Evolutionary conservation across 148 eudicot species (phyloP).

Genomic region (Amaranthus hypochondriacus): DNA sequence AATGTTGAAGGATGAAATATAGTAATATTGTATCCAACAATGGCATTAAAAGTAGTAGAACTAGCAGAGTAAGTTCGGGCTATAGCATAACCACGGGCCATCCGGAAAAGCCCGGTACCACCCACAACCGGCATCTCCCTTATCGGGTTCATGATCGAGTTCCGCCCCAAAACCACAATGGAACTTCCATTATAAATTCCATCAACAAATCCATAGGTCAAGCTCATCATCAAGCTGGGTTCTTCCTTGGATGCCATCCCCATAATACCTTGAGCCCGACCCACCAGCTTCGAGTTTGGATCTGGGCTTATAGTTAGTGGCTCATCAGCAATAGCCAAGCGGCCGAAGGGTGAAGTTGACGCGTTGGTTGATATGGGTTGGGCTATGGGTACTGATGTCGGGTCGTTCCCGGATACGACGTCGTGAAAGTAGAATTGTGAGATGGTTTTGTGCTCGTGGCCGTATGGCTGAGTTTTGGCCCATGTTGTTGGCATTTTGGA

Average conservation of each 20-base stretch:
- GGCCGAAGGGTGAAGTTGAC: constrained; percentile 11
- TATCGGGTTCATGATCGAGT: constrained; percentile 11
- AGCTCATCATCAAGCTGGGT: constrained; percentile 28
- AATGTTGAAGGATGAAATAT: constrained; percentile 22
- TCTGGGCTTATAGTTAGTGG: constrained; percentile 33
- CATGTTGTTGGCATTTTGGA: neutral
- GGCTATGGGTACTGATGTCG: constrained; percentile 16
- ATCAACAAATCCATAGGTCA: constrained; percentile 27
- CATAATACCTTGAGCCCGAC: constrained; percentile 38
- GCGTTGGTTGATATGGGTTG: neutral
- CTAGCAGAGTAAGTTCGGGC: constrained; percentile 25
- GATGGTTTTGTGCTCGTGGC: constrained; percentile 11
- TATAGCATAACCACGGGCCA: constrained; percentile 37
- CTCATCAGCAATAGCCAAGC: constrained; percentile 18
- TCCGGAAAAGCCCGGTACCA: constrained; percentile 41
- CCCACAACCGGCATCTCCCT: constrained; percentile 44
- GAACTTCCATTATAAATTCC: constrained; percentile 44
- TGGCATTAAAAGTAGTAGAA: constrained; percentile 29
- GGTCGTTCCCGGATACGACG: constrained; percentile 7
- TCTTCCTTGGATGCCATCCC: constrained; percentile 21
- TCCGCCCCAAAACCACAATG: constrained; percentile 26
- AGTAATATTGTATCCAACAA: constrained; percentile 41
- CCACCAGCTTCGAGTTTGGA: constrained; percentile 29
- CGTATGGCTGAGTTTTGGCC: constrained; percentile 5
- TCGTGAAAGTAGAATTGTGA: constrained; percentile 36